Base-by-base conservation (phyloP, 2,329 filamentous ascomycete genomes). In the Helminthosporium solani region DNA sequence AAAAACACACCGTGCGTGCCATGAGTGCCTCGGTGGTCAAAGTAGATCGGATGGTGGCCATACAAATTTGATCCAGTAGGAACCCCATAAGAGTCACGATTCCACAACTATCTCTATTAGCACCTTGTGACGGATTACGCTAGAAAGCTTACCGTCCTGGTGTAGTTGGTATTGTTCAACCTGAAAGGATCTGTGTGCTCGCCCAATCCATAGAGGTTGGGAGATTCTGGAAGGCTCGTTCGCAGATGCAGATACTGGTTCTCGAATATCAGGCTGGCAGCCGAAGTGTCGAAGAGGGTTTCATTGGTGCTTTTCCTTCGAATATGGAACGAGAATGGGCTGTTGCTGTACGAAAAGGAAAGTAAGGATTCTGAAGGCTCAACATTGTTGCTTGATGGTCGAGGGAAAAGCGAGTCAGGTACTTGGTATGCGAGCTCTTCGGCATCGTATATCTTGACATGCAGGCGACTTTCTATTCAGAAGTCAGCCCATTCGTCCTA, bases 181-280 rank as follows among this genome's bases (percentile, higher is more conserved):
- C 80, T 78, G 58, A 88, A 82, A 2, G 81, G 74, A 58, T 90
- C 87, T 0, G 82, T 84, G 56, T 89, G 85, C 69, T 91, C 88
- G 33, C 88, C 88, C 5, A 92, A 76, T 1, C 88, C 88, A 61
- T 92, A 92, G 3, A 94, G 72, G 57, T 85, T 80, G 0, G 87
- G 85, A 35, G 81, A 74, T 1, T 80, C 69, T 0, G 88, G 87
- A 11, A 92, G 75, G 48, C 75, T 78, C 0, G 88, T 91, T 40
- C 85, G 78, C 44, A 92, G 74, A 14, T 84, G 81, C 20, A 92
- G 70, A 57, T 89, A 92, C 67, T 92, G 87, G 2, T 80, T 81
- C 70, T 92, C 85, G 56, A 90, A 94, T 23, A 92, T 75, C 2
- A 92, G 73, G 14, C 75, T 75, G 2, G 82, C 80, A 1, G 79